Percentiles rank a stretch among this genome's conserved stretches.
phyloP scores from a whole-genome alignment of 257 asterid genomes.

The Primulina eburnea region DNA sequence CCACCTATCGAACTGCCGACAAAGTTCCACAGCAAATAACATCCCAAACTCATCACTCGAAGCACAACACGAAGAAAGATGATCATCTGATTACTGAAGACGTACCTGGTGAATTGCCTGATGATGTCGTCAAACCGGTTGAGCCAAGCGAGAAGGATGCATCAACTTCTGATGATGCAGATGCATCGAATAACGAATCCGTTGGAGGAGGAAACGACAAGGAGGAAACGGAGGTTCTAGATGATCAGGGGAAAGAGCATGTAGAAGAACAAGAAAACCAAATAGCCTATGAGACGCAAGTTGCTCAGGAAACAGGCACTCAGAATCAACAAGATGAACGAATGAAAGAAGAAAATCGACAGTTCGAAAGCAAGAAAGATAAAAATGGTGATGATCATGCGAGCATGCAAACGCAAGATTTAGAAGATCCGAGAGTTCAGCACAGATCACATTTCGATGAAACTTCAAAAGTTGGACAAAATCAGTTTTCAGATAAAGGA shows the following conservation, averaged over 20 bases:
- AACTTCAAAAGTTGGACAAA: constrained; percentile 21
- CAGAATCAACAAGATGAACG: constrained; percentile 40
- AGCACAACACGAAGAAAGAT: constrained; percentile 19
- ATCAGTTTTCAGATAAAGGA: constrained; percentile 56
- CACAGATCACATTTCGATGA: constrained; percentile 8
- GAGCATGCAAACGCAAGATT: constrained; percentile 12
- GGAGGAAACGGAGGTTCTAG: constrained; percentile 19
- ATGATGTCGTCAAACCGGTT: constrained; percentile 38
- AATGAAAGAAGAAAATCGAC: constrained; percentile 15
- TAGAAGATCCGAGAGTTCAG: constrained; percentile 22
- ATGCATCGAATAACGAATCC: background rate
- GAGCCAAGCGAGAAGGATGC: constrained; percentile 24
- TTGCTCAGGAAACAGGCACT: constrained; percentile 48
- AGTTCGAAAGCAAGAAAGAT: background rate
- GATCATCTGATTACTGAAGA: constrained; percentile 39
- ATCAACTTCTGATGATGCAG: constrained; percentile 9
- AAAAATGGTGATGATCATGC: constrained; percentile 23
- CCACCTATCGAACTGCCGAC: constrained; percentile 29
- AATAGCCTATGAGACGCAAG: constrained; percentile 34
- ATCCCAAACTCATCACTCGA: constrained; percentile 23
- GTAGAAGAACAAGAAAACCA: constrained; percentile 47
- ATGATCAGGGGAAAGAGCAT: constrained; percentile 24
- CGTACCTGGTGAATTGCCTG: constrained; percentile 48
- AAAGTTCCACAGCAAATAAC: constrained; percentile 16
- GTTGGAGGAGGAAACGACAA: background rate